Base-by-base conservation (phyloP, 345 rosid genomes). In the Dimocarpus longan region DNA sequence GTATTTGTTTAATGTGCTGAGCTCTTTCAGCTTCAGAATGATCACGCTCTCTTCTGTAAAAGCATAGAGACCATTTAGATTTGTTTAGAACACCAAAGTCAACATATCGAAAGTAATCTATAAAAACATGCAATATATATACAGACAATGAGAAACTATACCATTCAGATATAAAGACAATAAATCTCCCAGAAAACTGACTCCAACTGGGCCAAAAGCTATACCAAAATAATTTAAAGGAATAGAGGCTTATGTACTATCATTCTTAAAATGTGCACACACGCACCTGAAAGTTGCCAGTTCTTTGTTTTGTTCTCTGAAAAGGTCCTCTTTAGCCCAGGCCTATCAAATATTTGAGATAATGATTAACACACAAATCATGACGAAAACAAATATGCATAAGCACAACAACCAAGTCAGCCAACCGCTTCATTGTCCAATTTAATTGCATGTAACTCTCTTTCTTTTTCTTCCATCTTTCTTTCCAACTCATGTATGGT, bases 271-370 rank as follows among this genome's bases (percentile, higher is more conserved):
- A 48, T 52, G 43, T 1, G 21, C 75, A 60, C 42, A 64, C 52
- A 46, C 85, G 43, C 54, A 91, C 99, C 98, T 89, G 85, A 90
- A 90, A 65, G 94, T 86, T 72, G 92, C 93, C 69, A 96, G 82
- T 82, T 96, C 99, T 80, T 93, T 93, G 68, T 91, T 93, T 80
- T 94, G 98, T 84, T 94, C 98, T 81, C 93, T 90, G 13, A 96
- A 84, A 70, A 94, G 92, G 78, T 90, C 98, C 80, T 96, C 98
- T 82, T 94, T 96, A n/a, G 92, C 99, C 99, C 99, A 94, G 12
- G 92, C 93, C 99, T 96, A 73, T 59, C 70, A 22, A 43, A 83
- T 74, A 44, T 69, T 16, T 10, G 71, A 68, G 54, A 50, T 62
- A 68, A 54, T 64, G 43, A 70, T 79, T 10, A 37, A 54, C 68